Conservation (phyloP, 495 filamentous ascomycete species). For the Talaromyces thailandensis region DNA sequence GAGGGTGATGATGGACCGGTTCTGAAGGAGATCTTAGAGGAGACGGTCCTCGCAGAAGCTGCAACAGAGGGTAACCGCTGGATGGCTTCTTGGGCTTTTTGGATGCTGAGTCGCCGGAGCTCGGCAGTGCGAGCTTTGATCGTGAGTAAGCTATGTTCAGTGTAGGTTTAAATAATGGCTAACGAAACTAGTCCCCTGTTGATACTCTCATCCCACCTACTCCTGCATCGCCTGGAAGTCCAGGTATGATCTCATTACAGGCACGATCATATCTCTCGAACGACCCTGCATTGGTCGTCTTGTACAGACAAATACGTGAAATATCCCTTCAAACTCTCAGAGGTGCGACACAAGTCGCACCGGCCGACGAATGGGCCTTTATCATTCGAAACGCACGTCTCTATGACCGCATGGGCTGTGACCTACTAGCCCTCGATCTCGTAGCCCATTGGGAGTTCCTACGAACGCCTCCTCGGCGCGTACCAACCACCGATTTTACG, state of each 20-base stretch:
- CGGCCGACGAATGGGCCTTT: conserved; percentile 78
- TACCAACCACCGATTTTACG: conserved; percentile 17
- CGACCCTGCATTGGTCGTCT: conserved; percentile 77
- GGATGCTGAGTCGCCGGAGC: conserved; percentile 77
- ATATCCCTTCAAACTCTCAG: conserved; percentile 79
- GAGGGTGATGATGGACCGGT: conserved; percentile 78
- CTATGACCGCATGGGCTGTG: conserved; percentile 93
- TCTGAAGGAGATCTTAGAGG: conserved; percentile 63
- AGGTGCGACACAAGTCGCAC: conserved; percentile 73
- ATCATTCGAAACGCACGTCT: conserved; percentile 80
- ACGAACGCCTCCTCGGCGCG: conserved; percentile 28
- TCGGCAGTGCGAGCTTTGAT: conserved; percentile 83
- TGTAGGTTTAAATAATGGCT: conserved; percentile 10
- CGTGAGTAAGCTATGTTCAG: conserved; percentile 16
- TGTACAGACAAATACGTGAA: conserved; percentile 81
- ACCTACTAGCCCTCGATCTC: conserved; percentile 76
- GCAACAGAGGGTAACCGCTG: conserved; percentile 79
- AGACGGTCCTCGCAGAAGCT: conserved; percentile 71
- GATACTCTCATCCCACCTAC: conserved; percentile 50
- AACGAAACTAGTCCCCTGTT: conserved; percentile 54
- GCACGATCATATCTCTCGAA: conserved; percentile 77
- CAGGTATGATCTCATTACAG: conserved; percentile 43
- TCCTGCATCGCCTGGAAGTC: conserved; percentile 37
- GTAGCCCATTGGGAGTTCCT: conserved; percentile 88
- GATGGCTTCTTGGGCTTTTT: conserved; percentile 93